A percentile compares a stretch with the other conserved stretches of the same genome.
Evolutionary conservation across 2,329 filamentous ascomycete genomes (phyloP).

Genomic region (Trichoderma lentiforme): DNA sequence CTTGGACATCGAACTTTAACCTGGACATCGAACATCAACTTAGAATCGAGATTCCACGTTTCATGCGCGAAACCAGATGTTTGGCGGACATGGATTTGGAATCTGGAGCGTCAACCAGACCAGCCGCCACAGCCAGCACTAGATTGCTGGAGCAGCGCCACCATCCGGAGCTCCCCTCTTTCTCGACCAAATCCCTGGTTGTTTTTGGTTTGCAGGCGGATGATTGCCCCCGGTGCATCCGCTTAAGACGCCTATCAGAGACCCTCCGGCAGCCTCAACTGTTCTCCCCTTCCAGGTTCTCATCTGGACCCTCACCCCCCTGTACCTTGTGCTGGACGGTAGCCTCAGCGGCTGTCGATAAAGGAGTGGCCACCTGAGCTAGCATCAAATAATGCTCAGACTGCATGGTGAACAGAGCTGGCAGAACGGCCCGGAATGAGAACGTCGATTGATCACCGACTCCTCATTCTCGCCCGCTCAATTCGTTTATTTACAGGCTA

Average conservation of each 20-base stretch:
- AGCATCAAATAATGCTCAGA: not conserved
- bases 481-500: not conserved
- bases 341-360: conserved; percentile 8
- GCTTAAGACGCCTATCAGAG: conserved; percentile 3
- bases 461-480: not conserved
- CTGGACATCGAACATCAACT: not conserved
- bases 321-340: not conserved
- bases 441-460: not conserved
- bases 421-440: not conserved
- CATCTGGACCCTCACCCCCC: not conserved
- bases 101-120: not conserved
- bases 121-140: not conserved
- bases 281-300: not conserved
- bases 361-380: conserved; percentile 2
- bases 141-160: not conserved
- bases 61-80: conserved; percentile 6
- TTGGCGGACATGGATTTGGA: not conserved
- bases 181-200: not conserved
- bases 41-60: conserved; percentile 11
- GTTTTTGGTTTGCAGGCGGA: conserved; percentile 7
- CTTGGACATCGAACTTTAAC: not conserved
- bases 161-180: not conserved
- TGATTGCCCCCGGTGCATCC: conserved; percentile 13
- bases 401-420: not conserved
- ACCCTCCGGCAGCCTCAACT: conserved; percentile 7